Base-by-base conservation (phyloP, 208 protist genomes). In the Acanthamoeba triangularis region DNA sequence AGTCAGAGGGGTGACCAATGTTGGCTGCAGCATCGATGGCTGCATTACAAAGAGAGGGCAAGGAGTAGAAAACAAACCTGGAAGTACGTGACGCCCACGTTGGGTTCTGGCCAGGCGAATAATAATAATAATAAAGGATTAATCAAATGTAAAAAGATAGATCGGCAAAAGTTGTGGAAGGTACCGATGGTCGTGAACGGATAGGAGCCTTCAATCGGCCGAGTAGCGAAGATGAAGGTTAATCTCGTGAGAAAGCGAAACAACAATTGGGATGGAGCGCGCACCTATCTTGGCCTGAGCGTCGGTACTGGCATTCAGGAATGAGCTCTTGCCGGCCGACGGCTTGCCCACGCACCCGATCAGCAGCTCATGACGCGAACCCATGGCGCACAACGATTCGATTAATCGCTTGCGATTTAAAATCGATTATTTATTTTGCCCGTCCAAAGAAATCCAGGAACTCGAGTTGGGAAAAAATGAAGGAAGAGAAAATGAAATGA, bases 311-410 rank as follows among this genome's bases (percentile, higher is more conserved):
- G 96, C 96, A 69, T 97, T 97, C 23, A 97, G 90, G 59, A 97
- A 97, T 14, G 95, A 96, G 59, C 91, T 96, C 76, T 97, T 97
- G 23, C 96, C 96, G 78, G 95, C 96, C n/a, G 82, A 95, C n/a
- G 96, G 96, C 94, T 97, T 97, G 49, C 96, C 96, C 72, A 97
- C 96, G 93, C 96, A 97, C 4, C 96, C 93, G 18, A 95, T 95
- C 37, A 95, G 78, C 54, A 95, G 52, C 47, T 95, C 93, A 23
- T 85, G 90, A 2, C 87, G 52, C 28, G 80, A 88, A 16, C 54
- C 28, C 87, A 93, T 92, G 1, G 16, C 13, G 35, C 13, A 28
- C 35, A 28, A 14, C 13, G 2, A 16, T 23, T 16, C 23, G n/a
- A n/a, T 47, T 2, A 7, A 47, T 47, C 41, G 41, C 3, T 47